These are phyloP conservation scores for Paragyromitra xinjiangensis DNA, from an alignment of 495 filamentous ascomycete species.

Conservation along the genomic window DNA sequence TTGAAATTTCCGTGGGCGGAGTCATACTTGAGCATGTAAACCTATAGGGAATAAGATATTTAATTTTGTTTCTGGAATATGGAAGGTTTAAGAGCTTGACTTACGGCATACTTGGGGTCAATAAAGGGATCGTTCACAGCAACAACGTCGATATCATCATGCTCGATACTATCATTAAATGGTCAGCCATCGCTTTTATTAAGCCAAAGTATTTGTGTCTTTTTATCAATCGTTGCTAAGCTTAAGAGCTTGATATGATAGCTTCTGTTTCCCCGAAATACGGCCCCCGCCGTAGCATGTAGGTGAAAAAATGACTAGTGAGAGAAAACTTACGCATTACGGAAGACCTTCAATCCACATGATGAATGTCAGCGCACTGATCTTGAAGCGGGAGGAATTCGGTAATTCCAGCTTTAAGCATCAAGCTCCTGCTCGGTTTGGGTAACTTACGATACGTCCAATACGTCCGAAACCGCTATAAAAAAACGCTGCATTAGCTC, in stretches of 20 bases:
- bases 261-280: conserved; percentile 12
- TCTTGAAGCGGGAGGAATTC: not conserved
- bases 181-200: not conserved
- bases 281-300: not conserved
- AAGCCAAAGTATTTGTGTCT: too few species aligned
- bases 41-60: conserved; percentile 63
- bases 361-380: conserved; percentile 30
- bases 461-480: conserved; percentile 98
- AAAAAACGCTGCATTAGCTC: conserved; percentile 17
- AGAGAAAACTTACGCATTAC: conserved; percentile 71
- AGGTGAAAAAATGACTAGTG: not conserved
- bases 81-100: conserved; percentile 57
- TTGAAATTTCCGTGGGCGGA: conserved; percentile 96
- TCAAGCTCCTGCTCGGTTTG: conserved; percentile 8
- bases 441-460: conserved; percentile 82
- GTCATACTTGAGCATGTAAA: conserved; percentile 99
- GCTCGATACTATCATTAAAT: conserved; percentile 74
- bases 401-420: not conserved
- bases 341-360: conserved; percentile 66
- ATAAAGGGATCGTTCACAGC: conserved; percentile 99
- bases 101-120: conserved; percentile 94
- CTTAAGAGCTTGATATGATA: conserved; percentile 55
- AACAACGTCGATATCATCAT: conserved; percentile 84
- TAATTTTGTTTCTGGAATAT: not conserved
- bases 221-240: conserved; percentile 57